Evolutionary conservation across 108 stramenopile genomes (phyloP), one percentile per base, ranked within the genome.

Genomic region (Fistulifera solaris): DNA sequence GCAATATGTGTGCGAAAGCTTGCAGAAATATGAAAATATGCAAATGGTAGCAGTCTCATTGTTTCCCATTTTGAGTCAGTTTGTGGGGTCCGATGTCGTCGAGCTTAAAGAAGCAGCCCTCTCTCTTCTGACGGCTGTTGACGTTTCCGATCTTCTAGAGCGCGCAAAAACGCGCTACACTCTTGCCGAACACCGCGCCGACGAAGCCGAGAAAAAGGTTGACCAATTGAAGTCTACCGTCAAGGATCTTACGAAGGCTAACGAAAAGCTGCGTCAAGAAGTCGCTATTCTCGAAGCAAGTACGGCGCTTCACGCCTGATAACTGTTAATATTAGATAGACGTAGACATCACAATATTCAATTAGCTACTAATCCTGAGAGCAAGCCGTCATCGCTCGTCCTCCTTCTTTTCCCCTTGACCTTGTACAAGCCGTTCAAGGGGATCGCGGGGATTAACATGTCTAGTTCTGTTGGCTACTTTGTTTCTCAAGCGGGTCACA

Each of bases 41-140:
- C 74, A 82, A 56, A 48, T 47, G 11, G 51, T 81, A 22, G 65
- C 74, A 12, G 52, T 85, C 18, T 60, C 63, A 11, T 56, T 80
- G 0, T 85, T 85, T 46, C 77, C 83, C 3, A 42, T 55, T 40
- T 68, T 89, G 18, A 83, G 83, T 43, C 54, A 68, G 16, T 54
- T 85, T 27, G 72, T 81, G 14, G 57, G 61, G 27, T 54, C 62
- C 27, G 74, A 80, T 31, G 62, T 65, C 28, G 62, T 55, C n/a
- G 48, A 64, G 25, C 62, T 89, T 12, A 71, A 82, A 35, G 48
- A 65, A 40, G 72, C 77, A 55, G 80, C 70, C 4, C 77, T 67
- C 15, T 44, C 39, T 17, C 72, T 76, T 38, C 63, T 89, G 44
- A 52, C 51, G 8, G 57, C 44, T 12, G 75, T 69, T 3, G 52